Conservation (phyloP, 805 yeast species). For the Sporopachydermia lactativora region DNA sequence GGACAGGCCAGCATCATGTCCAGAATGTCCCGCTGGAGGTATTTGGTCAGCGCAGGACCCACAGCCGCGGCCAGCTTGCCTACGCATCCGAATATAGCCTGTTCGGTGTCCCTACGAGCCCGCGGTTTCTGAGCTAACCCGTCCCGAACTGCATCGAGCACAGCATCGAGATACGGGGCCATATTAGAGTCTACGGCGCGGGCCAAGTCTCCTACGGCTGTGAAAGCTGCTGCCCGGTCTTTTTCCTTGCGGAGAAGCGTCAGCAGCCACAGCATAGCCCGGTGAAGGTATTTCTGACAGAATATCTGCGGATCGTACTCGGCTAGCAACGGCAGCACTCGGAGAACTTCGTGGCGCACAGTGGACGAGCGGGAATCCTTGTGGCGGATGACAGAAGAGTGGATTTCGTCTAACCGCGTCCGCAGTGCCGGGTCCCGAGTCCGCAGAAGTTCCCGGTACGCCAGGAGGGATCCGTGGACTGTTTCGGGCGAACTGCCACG, state of each 20-base stretch:
- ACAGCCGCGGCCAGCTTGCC: conserved; percentile 79
- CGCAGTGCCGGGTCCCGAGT: conserved; percentile 61
- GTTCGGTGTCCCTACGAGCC: conserved; percentile 59
- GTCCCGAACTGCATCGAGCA: conserved; percentile 72
- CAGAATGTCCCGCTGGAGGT: conserved; percentile 66
- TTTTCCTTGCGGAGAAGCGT: conserved; percentile 62
- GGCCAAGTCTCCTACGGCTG: conserved; percentile 77
- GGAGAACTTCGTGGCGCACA: conserved; percentile 74
- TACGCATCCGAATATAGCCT: conserved; percentile 78
- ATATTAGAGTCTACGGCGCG: conserved; percentile 65
- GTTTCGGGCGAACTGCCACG: conserved; percentile 34
- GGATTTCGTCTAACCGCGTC: conserved; percentile 60
- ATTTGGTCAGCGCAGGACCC: conserved; percentile 87
- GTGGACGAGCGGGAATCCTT: conserved; percentile 66
- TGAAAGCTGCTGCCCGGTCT: conserved; percentile 65
- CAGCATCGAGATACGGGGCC: conserved; percentile 77
- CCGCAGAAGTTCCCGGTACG: conserved; percentile 62
- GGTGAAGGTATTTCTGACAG: conserved; percentile 68
- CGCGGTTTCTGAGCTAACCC: conserved; percentile 52
- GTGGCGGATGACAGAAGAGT: conserved; percentile 56
- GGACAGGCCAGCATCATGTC: conserved; percentile 74
- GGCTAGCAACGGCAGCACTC: conserved; percentile 72
- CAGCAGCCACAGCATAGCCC: conserved; percentile 62
- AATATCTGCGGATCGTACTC: conserved; percentile 61
- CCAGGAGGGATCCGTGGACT: conserved; percentile 78